Conservation (phyloP, 106 monocot genomes). For the Platanthera zijinensis region DNA sequence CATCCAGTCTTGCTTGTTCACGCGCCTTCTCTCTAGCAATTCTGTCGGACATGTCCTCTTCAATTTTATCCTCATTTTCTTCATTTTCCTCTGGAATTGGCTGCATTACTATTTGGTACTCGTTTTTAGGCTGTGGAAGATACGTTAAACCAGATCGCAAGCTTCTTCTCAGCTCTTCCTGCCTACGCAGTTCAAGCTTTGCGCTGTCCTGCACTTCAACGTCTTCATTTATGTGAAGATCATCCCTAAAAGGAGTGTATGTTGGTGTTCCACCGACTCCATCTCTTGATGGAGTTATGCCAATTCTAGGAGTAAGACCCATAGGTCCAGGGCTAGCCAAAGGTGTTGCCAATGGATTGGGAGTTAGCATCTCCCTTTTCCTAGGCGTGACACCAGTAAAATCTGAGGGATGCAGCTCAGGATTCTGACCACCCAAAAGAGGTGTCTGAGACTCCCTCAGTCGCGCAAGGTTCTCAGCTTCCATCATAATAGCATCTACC, state of each 20-base stretch:
- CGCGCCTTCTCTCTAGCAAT: constrained; percentile 71
- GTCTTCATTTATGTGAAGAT: constrained; percentile 94
- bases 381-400: constrained; percentile 93
- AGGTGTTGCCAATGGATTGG: constrained; percentile 94
- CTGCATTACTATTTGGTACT: constrained; percentile 80
- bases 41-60: constrained; percentile 96
- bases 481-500: constrained; percentile 97
- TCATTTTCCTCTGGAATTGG: constrained; percentile 78
- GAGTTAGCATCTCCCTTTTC: constrained; percentile 89
- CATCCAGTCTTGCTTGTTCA: constrained; percentile 77
- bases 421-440: constrained; percentile 91
- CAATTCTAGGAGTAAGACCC: constrained; percentile 84
- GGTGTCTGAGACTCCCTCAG: constrained; percentile 95
- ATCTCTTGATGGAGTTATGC: constrained; percentile 86
- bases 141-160: constrained; percentile 50
- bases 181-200: constrained; percentile 57
- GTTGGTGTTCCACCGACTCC: constrained; percentile 70
- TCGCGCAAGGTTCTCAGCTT: constrained; percentile 95
- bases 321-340: constrained; percentile 65
- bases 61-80: constrained; percentile 60
- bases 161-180: constrained; percentile 70
- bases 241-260: constrained; percentile 78
- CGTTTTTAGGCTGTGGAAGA: constrained; percentile 86
- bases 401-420: constrained; percentile 92
- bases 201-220: constrained; percentile 55